Evolutionary conservation across 106 monocot genomes (phyloP), one percentile per base, ranked within the genome.

Genomic region (Dendrobium catenatum): DNA sequence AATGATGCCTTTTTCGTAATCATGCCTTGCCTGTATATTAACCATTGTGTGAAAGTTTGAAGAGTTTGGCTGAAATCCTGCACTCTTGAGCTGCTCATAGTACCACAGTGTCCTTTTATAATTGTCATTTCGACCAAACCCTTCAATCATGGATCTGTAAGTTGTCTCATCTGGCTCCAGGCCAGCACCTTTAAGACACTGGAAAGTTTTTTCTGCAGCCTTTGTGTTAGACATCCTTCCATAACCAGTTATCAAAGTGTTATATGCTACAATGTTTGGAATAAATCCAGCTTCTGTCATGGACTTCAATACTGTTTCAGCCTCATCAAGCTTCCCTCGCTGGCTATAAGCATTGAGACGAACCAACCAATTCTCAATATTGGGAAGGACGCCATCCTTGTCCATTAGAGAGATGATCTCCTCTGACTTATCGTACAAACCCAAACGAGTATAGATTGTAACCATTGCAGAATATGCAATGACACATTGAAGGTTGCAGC

Each of bases 11-110:
- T 78, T 73, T 20, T 86, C 81, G 70, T 99, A 95, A 17, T 77
- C 80, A 87, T 91, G 89, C 81, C 88, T 93, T 3, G 98, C 95
- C 67, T 91, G 89, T 78, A 99, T 83, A 72, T 95, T 99, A n/a
- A 95, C 87, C 87, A 99, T 91, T 11, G 98, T 99, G 84, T 88
- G 94, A 33, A 93, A 99, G 81, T 99, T 99, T 42, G 98, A 91
- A 43, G 98, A 93, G 78, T 56, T 95, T 49, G 98, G 95, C 66
- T 40, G 78, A 85, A 87, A 99, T 31, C 98, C 98, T 17, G 72
- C 79, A 10, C 18, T 73, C 80, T 90, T 95, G 42, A 99, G 91
- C 84, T 93, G 83, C n/a, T 86, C 42, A 46, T 99, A 99, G 80
- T 89, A 93, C 49, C 76, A 80, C 55, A 89, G 76, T 10, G 93